Base-by-base conservation (phyloP, 2,329 filamentous ascomycete species). In the Fusarium sp. region DNA sequence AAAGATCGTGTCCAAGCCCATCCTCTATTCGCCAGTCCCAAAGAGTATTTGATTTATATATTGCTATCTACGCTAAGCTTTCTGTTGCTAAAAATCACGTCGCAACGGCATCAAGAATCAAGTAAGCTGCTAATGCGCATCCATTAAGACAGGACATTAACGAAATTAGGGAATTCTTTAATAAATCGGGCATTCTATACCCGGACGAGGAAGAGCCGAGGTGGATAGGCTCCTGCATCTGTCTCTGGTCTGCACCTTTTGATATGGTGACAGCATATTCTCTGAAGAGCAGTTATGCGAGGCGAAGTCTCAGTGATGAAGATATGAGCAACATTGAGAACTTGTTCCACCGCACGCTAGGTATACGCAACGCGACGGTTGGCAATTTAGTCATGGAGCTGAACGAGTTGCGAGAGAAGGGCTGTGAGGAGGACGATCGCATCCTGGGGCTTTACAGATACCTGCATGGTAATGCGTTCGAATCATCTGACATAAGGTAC, bases 1-100 rank as follows among this genome's bases (percentile, higher is more conserved):
- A 41, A 12, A 6, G 30, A 13, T 61, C 30, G 1, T 57, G 38
- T 29, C n/a, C 6, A 2, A 10, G 29, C 0, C 24, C 61, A 5
- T 34, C 57, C 1, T 38, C 58, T 3, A 8, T 29, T 7, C 12
- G n/a, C 27, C 70, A 71, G 40, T 45, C 32, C 0, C 46, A 61
- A 0, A 65, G 20, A 15, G 62, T 70, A 0, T 65, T 71, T 2
- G 45, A 58, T 8, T 9, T 71, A n/a, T 71, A 72, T 22, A 4
- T 65, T 12, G 70, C 65, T 4, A 59, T 72, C 20, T 69, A 63
- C 22, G 52, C 65, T 0, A 65, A 59, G 11, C 48, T 69, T 38
- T 11, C 38, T 1, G 43, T 65, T 0, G 41, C 57, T 1, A 3
- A 5, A 0, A 10, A 52, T n/a, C 43, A 25, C 22, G 5, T 16